Percentiles rank a stretch among this genome's conserved stretches.
phyloP scores from a whole-genome alignment of 441 rosid genomes.

The Hypseocharis bilobata region DNA sequence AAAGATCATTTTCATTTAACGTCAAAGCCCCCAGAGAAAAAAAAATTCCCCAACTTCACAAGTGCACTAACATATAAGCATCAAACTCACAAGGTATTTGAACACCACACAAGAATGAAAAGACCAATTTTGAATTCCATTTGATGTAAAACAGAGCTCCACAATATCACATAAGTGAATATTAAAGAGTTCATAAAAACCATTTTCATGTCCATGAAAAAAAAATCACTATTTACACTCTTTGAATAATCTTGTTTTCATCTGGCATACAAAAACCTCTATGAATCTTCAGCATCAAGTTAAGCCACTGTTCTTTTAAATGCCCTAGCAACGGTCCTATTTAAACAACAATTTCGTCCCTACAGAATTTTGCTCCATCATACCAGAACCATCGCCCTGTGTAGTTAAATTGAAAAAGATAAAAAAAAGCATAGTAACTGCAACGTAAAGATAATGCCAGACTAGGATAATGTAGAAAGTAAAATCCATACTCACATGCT shows the following conservation, averaged over 20 bases:
- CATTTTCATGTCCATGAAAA: background rate
- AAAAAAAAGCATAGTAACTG: background rate
- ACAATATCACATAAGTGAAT: background rate
- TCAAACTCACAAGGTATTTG: background rate
- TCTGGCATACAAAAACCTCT: background rate
- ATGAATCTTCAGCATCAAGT: background rate
- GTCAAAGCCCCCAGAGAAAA: background rate
- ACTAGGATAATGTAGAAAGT: background rate
- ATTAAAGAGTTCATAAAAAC: background rate
- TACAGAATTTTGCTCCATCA: conserved; percentile 1
- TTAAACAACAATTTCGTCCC: conserved; percentile 12
- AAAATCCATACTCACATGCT: background rate
- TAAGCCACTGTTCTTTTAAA: conserved; percentile 12
- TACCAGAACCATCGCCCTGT: conserved; percentile 4
- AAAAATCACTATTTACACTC: conserved; percentile 1
- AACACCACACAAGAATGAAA: background rate
- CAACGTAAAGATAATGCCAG: conserved; percentile 1
- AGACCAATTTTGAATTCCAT: background rate
- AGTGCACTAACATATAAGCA: background rate
- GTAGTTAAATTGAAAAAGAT: conserved; percentile 1
- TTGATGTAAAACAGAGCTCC: conserved; percentile 3
- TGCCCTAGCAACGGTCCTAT: conserved; percentile 9
- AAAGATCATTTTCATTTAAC: background rate
- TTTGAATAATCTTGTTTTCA: conserved; percentile 5
- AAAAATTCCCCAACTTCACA: background rate